These are phyloP conservation scores for Cubamyces sp. DNA, from an alignment of 768 basidiomycete genomes.

Conservation along the genomic window DNA sequence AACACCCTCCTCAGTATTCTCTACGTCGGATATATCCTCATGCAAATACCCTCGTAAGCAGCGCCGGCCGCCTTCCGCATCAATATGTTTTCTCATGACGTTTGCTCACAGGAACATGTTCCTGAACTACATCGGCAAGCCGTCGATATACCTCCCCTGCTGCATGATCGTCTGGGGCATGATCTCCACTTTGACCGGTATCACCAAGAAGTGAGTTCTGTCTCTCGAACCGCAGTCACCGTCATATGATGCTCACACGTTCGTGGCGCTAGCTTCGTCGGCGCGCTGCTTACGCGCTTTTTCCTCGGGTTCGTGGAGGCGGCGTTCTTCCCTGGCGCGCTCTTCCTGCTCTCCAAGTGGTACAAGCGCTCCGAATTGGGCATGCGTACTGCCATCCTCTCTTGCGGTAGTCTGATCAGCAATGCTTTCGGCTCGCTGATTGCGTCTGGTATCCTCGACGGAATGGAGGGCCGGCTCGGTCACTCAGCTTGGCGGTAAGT, in stretches of 20 bases:
- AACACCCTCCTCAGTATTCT: constrained; percentile 68
- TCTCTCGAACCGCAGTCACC: background rate
- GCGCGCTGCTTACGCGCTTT: constrained; percentile 70
- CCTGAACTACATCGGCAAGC: constrained; percentile 65
- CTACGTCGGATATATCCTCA: constrained; percentile 74
- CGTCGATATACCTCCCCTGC: constrained; percentile 66
- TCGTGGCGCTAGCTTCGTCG: constrained; percentile 45
- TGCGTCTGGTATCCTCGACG: constrained; percentile 72
- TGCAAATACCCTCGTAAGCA: constrained; percentile 78
- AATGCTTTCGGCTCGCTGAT: constrained; percentile 85
- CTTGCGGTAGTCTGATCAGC: constrained; percentile 73
- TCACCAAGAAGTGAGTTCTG: constrained; percentile 29
- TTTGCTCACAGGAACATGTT: constrained; percentile 64
- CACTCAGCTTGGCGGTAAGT: constrained; percentile 70
- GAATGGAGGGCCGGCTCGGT: constrained; percentile 72
- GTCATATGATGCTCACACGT: constrained; percentile 15
- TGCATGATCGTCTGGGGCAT: constrained; percentile 77
- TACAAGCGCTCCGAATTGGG: constrained; percentile 76
- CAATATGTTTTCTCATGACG: background rate
- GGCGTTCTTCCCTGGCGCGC: constrained; percentile 71
- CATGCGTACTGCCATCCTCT: constrained; percentile 65
- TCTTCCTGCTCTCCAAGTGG: constrained; percentile 70
- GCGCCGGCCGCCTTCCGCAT: background rate
- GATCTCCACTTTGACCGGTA: constrained; percentile 48
- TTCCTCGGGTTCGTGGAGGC: constrained; percentile 66